Base-by-base conservation (phyloP, 2,329 filamentous ascomycete species). In the Paraphoma sp. region DNA sequence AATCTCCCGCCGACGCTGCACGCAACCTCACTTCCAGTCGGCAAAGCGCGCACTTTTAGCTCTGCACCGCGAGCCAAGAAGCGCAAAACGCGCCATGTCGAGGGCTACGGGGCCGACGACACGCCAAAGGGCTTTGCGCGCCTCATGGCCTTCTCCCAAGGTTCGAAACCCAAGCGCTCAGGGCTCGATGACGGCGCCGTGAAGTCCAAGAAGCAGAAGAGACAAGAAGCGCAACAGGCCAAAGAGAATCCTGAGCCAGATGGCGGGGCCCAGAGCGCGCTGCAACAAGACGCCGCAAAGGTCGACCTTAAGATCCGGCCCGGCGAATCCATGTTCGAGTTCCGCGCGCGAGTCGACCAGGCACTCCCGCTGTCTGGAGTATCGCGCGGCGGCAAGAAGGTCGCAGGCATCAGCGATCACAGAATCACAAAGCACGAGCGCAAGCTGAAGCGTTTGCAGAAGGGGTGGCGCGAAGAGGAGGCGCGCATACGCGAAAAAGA, bases 121-220 rank as follows among this genome's bases (percentile, higher is more conserved):
- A 93, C 91, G 1, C 95, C 95, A 0, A 90, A 92, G 64, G 92
- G 90, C 1, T 99, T 99, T 77, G 86, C 87, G 59, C 88, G 93
- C 11, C 80, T 98, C 60, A 95, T 98, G 90, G 87, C 90, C 33
- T 86, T 88, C 63, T 85, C 89, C 41, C 77, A 81, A 14, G 83
- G 86, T n/a, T 79, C 79, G 18, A 41, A 31, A 4, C 88, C 87
- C 70, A 74, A 72, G 44, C 72, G 68, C 23, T 83, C 83, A 5
- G 88, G 89, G 6, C 81, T 96, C 8, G 89, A 96, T 71, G 86
- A 95, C 62, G 91, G 91, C n/a, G 71, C 56, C 1, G 49, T 64
- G 66, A 78, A 78, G 23, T 76, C 70, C 18, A 82, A 82, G 65
- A 86, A 84, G 67, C 80, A 82, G 45, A 84, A 84, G 57, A 63